These are phyloP conservation scores for Taphrina wiesneri DNA, from an alignment of 1,139 yeast genomes.

Conservation along the genomic window DNA sequence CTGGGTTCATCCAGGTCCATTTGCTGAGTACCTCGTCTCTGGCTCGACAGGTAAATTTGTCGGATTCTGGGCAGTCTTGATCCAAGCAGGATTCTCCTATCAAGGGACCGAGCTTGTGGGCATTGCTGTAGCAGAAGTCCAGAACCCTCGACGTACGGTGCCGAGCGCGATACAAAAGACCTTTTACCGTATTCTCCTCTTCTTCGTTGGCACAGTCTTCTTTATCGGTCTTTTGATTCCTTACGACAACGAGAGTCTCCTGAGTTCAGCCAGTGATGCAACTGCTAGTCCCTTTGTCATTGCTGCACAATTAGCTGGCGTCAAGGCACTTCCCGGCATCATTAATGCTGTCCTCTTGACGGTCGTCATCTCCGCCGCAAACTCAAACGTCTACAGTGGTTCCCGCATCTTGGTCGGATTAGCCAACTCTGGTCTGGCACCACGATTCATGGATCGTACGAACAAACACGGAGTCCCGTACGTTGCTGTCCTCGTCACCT, in stretches of 20 bases:
- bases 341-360: slow-evolving; percentile 72
- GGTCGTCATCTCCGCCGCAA: slow-evolving; percentile 71
- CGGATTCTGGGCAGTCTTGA: slow-evolving; percentile 67
- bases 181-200: slow-evolving; percentile 72
- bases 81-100: slow-evolving; percentile 63
- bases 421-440: slow-evolving; percentile 64
- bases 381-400: slow-evolving; percentile 67
- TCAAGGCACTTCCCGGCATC: slow-evolving; percentile 67
- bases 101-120: slow-evolving; percentile 84
- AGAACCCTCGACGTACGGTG: slow-evolving; percentile 76
- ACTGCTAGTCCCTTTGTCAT: slow-evolving; percentile 73
- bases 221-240: slow-evolving; percentile 68
- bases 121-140: slow-evolving; percentile 83
- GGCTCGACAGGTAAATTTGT: slow-evolving; percentile 52
- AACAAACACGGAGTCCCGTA: slow-evolving; percentile 61
- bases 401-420: slow-evolving; percentile 64
- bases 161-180: slow-evolving; percentile 85
- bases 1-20: slow-evolving; percentile 93
- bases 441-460: slow-evolving; percentile 56
- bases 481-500: slow-evolving; percentile 52
- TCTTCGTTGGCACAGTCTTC: slow-evolving; percentile 75
- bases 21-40: slow-evolving; percentile 53
- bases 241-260: slow-evolving; percentile 59
- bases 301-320: slow-evolving; percentile 68
- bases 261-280: slow-evolving; percentile 47